phyloP scores from a whole-genome alignment of 2,329 filamentous ascomycete genomes.

The Zalaria obscura region DNA sequence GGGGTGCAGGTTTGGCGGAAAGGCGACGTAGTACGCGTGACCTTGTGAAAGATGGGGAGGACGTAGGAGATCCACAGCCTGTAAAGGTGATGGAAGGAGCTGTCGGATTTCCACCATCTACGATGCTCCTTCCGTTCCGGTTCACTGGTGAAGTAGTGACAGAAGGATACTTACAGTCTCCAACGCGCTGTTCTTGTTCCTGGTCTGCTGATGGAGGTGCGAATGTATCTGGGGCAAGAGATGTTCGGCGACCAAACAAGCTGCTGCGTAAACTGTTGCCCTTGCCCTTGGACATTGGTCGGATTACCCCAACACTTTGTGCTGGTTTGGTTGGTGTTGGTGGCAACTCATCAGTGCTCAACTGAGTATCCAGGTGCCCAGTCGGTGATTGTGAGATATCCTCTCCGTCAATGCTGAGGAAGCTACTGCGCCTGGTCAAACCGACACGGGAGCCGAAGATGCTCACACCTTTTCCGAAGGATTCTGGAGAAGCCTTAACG shows the following conservation, averaged over 20 bases:
- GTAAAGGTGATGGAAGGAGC: slow-evolving; percentile 20
- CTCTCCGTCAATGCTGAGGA: slow-evolving; percentile 69
- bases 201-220: slow-evolving; percentile 20
- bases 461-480: slow-evolving; percentile 50
- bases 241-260: slow-evolving; percentile 32
- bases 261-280: slow-evolving; percentile 37
- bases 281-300: slow-evolving; percentile 33
- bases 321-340: slow-evolving; percentile 80
- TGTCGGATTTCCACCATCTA: slow-evolving; percentile 11
- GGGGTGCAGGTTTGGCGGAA: slow-evolving; percentile 22
- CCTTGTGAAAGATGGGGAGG: slow-evolving; percentile 22
- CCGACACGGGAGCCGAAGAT: slow-evolving; percentile 46
- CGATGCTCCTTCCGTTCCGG: slow-evolving; percentile 10
- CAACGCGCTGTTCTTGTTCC: slow-evolving; percentile 9
- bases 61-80: slow-evolving; percentile 17
- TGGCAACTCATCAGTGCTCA: slow-evolving; percentile 60
- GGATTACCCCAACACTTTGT: slow-evolving; percentile 19
- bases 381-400: slow-evolving; percentile 49
- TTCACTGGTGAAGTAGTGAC: slow-evolving; percentile 13
- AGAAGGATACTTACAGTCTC: slow-evolving; percentile 23
- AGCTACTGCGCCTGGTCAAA: slow-evolving; percentile 48
- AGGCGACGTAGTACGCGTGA: slow-evolving; percentile 24
- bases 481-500: slow-evolving; percentile 47
- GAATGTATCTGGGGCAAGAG: slow-evolving; percentile 33
- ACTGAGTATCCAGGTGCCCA: slow-evolving; percentile 39